Evolutionary conservation across 345 rosid genomes (phyloP).

Genomic region (Murraya koenigii): DNA sequence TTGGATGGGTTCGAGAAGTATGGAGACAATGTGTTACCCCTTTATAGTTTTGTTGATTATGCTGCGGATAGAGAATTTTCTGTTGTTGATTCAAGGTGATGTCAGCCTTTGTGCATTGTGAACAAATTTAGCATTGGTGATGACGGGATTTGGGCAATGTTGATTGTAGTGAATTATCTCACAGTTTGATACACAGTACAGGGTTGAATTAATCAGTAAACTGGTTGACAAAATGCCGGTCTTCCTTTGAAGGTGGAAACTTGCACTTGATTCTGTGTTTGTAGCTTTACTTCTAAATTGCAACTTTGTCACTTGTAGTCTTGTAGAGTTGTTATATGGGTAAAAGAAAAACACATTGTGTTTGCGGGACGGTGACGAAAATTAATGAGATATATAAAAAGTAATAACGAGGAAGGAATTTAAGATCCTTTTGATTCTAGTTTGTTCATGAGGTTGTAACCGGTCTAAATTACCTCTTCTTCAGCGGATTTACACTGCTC

Average conservation of each 20-base stretch:
- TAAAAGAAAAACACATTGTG: not conserved
- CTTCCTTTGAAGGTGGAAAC: not conserved
- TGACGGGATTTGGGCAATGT: not conserved
- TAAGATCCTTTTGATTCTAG: not conserved
- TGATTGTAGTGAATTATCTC: not conserved
- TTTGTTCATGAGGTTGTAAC: not conserved
- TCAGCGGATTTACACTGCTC: no score
- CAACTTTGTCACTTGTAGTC: not conserved
- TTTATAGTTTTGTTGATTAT: slow-evolving; percentile 82
- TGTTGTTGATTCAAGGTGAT: slow-evolving; percentile 23
- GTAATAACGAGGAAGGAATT: not conserved
- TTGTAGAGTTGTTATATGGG: not conserved
- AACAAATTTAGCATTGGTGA: not conserved
- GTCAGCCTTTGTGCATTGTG: not conserved
- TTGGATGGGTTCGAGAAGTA: slow-evolving; percentile 62
- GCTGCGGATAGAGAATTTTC: slow-evolving; percentile 63
- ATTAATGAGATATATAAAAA: no score
- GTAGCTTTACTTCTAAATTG: not conserved
- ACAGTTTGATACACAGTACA: not conserved
- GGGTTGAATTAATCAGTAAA: not conserved
- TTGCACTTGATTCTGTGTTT: not conserved
- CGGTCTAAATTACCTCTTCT: no score
- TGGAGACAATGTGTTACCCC: slow-evolving; percentile 56
- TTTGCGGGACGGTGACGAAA: not conserved
- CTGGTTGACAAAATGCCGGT: not conserved